Conservation (phyloP, 768 basidiomycete genomes). For the Fistulinella prunicolor region DNA sequence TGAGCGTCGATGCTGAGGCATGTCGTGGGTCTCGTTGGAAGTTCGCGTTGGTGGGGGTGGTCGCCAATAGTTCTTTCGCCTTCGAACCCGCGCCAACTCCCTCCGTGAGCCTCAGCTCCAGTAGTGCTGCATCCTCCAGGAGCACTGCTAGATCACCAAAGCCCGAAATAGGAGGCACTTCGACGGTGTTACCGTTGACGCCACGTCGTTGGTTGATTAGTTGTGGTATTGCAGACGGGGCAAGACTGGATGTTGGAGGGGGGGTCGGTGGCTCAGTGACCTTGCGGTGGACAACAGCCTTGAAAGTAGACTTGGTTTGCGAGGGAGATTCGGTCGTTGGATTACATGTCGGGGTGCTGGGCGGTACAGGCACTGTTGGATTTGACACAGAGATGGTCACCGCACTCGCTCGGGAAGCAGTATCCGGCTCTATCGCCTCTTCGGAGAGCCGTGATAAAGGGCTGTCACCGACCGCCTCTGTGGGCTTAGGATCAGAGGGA, state of each 20-base stretch:
- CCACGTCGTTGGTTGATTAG: conserved; percentile 28
- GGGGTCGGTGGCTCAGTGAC: conserved; percentile 37
- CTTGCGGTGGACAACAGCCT: conserved; percentile 57
- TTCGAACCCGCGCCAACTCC: conserved; percentile 33
- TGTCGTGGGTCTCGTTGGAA: conserved; percentile 24
- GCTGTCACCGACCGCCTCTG: neutral
- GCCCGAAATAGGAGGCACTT: conserved; percentile 46
- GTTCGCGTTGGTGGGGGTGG: conserved; percentile 26
- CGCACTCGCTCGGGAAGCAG: neutral
- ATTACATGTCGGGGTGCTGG: conserved; percentile 11
- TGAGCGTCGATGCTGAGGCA: conserved; percentile 21
- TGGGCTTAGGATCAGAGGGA: neutral
- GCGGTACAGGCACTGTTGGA: conserved; percentile 1
- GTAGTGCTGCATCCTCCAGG: conserved; percentile 54
- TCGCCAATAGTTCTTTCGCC: conserved; percentile 8
- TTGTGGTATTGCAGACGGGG: conserved; percentile 28
- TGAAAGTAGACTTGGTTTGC: conserved; percentile 37
- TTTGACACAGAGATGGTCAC: conserved; percentile 3
- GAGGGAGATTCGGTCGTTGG: neutral
- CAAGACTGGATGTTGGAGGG: conserved; percentile 15
- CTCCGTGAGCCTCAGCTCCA: conserved; percentile 52
- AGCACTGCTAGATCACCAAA: conserved; percentile 52
- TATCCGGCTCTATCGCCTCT: conserved; percentile 1
- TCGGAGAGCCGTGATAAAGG: neutral
- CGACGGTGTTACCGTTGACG: conserved; percentile 18